Conservation (phyloP, 805 yeast genomes). For the Saccharomycopsis capsularis region DNA sequence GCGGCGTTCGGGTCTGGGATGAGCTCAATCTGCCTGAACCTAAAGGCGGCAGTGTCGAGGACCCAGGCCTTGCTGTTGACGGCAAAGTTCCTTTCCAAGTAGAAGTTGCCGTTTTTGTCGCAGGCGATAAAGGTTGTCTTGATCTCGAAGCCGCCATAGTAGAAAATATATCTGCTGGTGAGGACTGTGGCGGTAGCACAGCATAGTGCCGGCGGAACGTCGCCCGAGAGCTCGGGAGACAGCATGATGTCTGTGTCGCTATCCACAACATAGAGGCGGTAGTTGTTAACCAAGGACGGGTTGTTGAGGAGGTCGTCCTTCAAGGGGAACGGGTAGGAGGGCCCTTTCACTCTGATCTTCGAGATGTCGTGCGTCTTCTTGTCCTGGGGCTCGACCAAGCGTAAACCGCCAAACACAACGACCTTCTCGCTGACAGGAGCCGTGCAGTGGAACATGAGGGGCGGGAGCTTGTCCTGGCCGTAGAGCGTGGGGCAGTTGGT, state of each 20-base stretch:
- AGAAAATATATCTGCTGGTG: slow-evolving; percentile 50
- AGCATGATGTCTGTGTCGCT: slow-evolving; percentile 32
- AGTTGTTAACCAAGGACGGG: slow-evolving; percentile 37
- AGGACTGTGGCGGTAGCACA: slow-evolving; percentile 43
- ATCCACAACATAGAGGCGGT: slow-evolving; percentile 32
- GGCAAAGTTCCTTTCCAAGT: slow-evolving; percentile 35
- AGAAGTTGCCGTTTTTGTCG: slow-evolving; percentile 17
- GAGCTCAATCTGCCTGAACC: slow-evolving; percentile 35
- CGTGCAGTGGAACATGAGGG: slow-evolving; percentile 38
- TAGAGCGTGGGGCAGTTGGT: slow-evolving; percentile 29
- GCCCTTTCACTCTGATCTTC: slow-evolving; percentile 11
- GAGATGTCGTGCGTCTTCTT: neutral
- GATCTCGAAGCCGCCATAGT: slow-evolving; percentile 64
- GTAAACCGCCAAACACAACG: slow-evolving; percentile 43
- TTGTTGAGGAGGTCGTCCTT: slow-evolving; percentile 34
- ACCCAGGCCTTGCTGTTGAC: slow-evolving; percentile 51
- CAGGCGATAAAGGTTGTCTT: slow-evolving; percentile 23
- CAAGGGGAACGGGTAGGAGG: slow-evolving; percentile 42
- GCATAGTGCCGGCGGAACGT: slow-evolving; percentile 46
- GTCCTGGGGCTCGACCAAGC: slow-evolving; percentile 9
- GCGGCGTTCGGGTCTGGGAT: slow-evolving; percentile 5
- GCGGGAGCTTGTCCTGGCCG: slow-evolving; percentile 36
- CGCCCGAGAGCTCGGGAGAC: slow-evolving; percentile 32
- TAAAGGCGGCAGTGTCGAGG: slow-evolving; percentile 44
- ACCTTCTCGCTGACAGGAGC: slow-evolving; percentile 34